Conservation (phyloP, 768 basidiomycete genomes). For the Suillus hirtellus region DNA sequence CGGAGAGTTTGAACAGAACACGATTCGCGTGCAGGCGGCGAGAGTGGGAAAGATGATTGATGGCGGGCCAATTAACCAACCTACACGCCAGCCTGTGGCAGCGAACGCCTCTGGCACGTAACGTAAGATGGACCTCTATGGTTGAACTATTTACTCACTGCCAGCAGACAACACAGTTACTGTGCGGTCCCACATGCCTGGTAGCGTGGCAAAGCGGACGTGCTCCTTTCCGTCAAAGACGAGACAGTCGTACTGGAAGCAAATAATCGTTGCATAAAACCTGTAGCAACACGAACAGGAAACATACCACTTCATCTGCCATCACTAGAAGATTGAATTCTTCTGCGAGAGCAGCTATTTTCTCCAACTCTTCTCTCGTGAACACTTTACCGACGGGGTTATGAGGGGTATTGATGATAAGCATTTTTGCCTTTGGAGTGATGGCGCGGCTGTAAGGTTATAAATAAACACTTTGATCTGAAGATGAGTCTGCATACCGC, state of each 20-base stretch:
- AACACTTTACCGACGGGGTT: constrained; percentile 99
- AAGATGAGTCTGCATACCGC: constrained; percentile 44
- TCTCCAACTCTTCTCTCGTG: constrained; percentile 75
- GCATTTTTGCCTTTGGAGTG: constrained; percentile 89
- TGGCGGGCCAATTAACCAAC: constrained; percentile 90
- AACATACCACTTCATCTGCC: constrained; percentile 91
- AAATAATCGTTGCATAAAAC: neutral
- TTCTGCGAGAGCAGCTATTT: constrained; percentile 84
- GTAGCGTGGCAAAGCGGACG: constrained; percentile 89
- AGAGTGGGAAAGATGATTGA: constrained; percentile 84
- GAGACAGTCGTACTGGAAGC: constrained; percentile 83
- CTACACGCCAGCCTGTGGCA: constrained; percentile 96
- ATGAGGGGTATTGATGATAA: constrained; percentile 95
- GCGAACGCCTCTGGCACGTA: constrained; percentile 80
- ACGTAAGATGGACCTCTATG: constrained; percentile 4
- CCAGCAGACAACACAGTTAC: constrained; percentile 96
- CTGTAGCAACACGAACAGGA: neutral
- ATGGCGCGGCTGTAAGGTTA: constrained; percentile 62
- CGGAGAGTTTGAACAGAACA: constrained; percentile 94
- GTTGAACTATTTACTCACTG: constrained; percentile 51
- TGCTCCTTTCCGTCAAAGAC: constrained; percentile 89
- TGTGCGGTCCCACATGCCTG: constrained; percentile 98
- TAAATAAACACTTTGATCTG: neutral
- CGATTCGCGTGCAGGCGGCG: constrained; percentile 89
- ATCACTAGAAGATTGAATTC: constrained; percentile 92